Base-by-base conservation (phyloP, 2,329 filamentous ascomycete species). In the Chrysoporthe deuterocubensis region DNA sequence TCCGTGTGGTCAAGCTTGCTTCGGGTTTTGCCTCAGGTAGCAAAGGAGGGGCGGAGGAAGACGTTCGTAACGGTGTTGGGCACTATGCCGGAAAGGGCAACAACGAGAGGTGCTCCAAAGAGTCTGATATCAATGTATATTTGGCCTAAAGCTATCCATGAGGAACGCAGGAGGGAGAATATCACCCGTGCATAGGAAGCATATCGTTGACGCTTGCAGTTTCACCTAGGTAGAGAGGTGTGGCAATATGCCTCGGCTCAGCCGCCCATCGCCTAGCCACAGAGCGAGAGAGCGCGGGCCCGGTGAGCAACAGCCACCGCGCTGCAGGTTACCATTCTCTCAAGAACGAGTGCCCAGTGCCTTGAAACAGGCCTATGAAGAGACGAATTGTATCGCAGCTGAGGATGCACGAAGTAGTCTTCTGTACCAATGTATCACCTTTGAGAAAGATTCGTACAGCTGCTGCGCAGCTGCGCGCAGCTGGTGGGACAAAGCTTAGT, bases 201-300 rank as follows among this genome's bases (percentile, higher is more conserved):
- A 37, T 32, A 57, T 34, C 8, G 40, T 40, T 8, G 13, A 46
- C 8, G 18, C 13, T 46, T 46, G 7, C 5, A 21, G 32, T 21
- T n/a, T 32, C 34, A 57, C 54, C 11, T 2, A 13, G 13, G 54
- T 57, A 26, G 26, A 26, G 26, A 26, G 26, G 26, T 26, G 26
- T 26, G 40, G 32, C 50, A n/a, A 34, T 46, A 26, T 56, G 64
- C 64, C 64, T 62, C 58, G 65, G 65, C 65, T 42, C 43, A 66
- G 13, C 21, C 32, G 26, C 50, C 50, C 16, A 14, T 54, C 32
- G 13, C 18, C n/a, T 40, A 46, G 56, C 40, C 26, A 18, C 34
- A 40, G 34, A 37, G 26, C 26, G 26, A 26, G 26, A 26, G 26
- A 26, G 26, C 26, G 26, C 26, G 26, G 26, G 26, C 18, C n/a